Base-by-base conservation (phyloP, 2,329 filamentous ascomycete species). In the Hypoxylon sp. region DNA sequence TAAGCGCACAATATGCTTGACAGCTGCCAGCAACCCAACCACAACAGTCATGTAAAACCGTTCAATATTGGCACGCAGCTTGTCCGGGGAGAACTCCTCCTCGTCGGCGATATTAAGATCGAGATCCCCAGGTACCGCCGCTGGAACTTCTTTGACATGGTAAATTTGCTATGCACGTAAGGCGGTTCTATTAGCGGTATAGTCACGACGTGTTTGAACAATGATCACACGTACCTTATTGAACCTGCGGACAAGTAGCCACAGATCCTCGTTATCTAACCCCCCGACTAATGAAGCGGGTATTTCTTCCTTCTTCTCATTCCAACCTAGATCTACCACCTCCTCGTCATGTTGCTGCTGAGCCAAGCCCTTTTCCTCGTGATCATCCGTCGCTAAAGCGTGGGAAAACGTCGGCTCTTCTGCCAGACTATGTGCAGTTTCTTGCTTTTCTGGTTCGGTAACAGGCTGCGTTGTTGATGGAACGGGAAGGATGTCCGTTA, bases 1-100 rank as follows among this genome's bases (percentile, higher is more conserved):
- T 5, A 97, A 80, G 11, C 93, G 86, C 2, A 88, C 90, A 68
- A 94, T 85, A 67, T 97, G 93, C 74, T 96, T 95, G 66, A 87
- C 87, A 14, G 88, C 86, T 0, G 83, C 85, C 47, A 94, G 85
- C 11, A 94, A 50, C 13, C 89, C 86, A 53, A 94, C 86, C 6
- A 91, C 83, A 0, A 97, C 88, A 0, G 91, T 93, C 86, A 94
- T 94, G 77, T 97, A 97, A 10, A 96, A 82, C 13, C 94, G 85
- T 80, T 97, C 94, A 3, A 96, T 78, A 58, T 92, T 94, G 2
- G 90, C 88, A 10, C 93, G 86, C 48, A 97, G 82, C 80, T 96
- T 96, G 75, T 96, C 93, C 0, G 93, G 93, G 0, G 91, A 93
- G 78, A 96, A 96, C 63, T 94, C 91, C 72, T 96, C 93, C 59